Evolutionary conservation across 768 basidiomycete species (phyloP).

Genomic region (Tremella fuciformis): DNA sequence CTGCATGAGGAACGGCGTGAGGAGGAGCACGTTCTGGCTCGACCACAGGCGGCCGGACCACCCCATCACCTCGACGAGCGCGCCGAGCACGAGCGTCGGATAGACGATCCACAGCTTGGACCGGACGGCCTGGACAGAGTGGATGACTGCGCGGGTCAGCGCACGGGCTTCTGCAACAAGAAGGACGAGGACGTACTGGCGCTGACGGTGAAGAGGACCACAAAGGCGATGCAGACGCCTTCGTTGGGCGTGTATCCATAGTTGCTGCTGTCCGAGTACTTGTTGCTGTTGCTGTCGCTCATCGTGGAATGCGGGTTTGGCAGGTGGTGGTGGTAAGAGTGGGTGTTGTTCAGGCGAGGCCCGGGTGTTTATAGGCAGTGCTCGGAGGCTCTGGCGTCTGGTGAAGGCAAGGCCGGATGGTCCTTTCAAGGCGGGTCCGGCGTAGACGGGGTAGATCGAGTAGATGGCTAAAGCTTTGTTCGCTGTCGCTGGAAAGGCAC

Average conservation of each 20-base stretch:
- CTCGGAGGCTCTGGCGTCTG: no score
- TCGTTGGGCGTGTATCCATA: constrained; percentile 43
- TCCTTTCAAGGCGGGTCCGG: no score
- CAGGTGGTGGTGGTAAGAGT: no score
- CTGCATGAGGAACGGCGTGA: constrained; percentile 48
- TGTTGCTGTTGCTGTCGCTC: constrained; percentile 2
- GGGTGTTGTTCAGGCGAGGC: no score
- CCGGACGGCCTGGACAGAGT: constrained; percentile 28
- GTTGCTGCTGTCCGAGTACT: constrained; percentile 12
- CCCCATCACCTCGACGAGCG: constrained; percentile 39
- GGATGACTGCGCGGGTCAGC: constrained; percentile 5
- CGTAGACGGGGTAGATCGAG: no score
- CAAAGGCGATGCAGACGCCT: constrained; percentile 38
- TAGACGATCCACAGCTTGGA: constrained; percentile 48
- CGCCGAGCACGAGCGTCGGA: constrained; percentile 45
- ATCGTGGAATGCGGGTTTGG: no score
- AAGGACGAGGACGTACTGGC: constrained; percentile 20
- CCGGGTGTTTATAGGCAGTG: no score
- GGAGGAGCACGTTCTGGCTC: constrained; percentile 30
- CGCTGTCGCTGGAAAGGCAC: no score
- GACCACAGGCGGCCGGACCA: constrained; percentile 47
- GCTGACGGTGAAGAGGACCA: constrained; percentile 44
- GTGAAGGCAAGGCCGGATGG: no score
- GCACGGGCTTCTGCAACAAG: background rate
- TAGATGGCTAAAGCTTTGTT: no score